Conservation (phyloP, 2,329 filamentous ascomycete genomes). For the Phialophora chinensis region DNA sequence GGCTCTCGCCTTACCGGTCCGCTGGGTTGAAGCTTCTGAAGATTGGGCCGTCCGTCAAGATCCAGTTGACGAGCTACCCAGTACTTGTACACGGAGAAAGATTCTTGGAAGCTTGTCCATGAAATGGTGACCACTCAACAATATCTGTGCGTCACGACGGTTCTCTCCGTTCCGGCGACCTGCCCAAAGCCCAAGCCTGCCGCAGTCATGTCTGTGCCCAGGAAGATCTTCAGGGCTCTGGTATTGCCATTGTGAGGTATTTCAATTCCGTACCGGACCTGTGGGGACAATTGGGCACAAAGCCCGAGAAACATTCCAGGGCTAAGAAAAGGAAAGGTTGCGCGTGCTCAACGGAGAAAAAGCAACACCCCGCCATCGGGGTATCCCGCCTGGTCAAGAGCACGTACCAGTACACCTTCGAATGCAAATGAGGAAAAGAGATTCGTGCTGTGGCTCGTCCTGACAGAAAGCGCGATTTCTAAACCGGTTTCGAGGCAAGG, state of each 20-base stretch:
- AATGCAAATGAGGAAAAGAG: slow-evolving; percentile 31
- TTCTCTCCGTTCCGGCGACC: neutral
- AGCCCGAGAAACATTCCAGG: slow-evolving; percentile 7
- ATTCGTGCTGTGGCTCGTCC: neutral
- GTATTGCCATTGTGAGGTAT: neutral
- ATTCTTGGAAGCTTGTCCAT: neutral
- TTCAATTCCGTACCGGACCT: neutral
- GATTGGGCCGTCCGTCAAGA: neutral
- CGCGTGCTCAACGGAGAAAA: slow-evolving; percentile 27
- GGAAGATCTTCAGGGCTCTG: neutral
- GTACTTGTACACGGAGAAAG: neutral
- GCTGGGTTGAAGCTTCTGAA: neutral
- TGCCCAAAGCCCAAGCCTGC: neutral
- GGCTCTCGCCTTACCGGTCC: neutral
- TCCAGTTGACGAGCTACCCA: neutral
- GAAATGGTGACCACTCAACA: neutral
- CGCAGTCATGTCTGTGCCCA: neutral
- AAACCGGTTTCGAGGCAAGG: neutral
- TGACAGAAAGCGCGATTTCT: neutral
- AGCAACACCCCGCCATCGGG: slow-evolving; percentile 30
- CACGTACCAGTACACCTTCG: slow-evolving; percentile 31
- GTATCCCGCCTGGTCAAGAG: slow-evolving; percentile 19
- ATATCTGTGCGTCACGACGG: neutral
- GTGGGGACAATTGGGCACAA: slow-evolving; percentile 23
- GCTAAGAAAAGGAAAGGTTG: slow-evolving; percentile 18